Percentiles rank a stretch among this genome's conserved stretches.
Conservation (phyloP, 2,329 filamentous ascomycete genomes). For the Anthostomella pinea region DNA sequence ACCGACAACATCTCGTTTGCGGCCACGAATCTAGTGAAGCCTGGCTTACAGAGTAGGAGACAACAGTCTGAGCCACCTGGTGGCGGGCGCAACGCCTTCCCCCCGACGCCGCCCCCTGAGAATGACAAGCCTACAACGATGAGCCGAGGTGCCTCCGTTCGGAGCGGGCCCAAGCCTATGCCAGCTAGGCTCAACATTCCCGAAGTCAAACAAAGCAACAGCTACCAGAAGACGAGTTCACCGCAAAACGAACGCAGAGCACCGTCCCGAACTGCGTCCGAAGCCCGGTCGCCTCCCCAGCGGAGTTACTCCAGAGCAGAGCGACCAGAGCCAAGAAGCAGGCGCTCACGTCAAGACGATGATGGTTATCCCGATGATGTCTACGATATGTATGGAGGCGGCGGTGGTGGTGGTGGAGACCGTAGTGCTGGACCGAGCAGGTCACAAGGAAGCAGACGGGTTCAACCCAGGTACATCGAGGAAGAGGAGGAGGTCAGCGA, state of each 20-base stretch:
- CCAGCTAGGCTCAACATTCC: conserved; percentile 64
- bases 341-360: conserved; percentile 50
- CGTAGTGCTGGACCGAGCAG: too few species aligned
- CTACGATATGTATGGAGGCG: conserved; percentile 59
- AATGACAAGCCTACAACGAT: conserved; percentile 60
- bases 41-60: conserved; percentile 73
- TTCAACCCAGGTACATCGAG: conserved; percentile 65
- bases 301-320: conserved; percentile 42
- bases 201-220: conserved; percentile 48
- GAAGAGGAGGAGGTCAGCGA: conserved; percentile 77
- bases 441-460: conserved; percentile 40
- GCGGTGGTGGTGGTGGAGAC: conserved; percentile 38
- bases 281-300: conserved; percentile 44
- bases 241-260: conserved; percentile 40
- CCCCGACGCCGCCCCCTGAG: conserved; percentile 97
- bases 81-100: conserved; percentile 80
- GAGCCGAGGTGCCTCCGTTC: conserved; percentile 58
- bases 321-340: conserved; percentile 33
- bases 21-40: conserved; percentile 88
- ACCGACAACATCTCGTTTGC: conserved; percentile 85
- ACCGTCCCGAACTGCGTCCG: conserved; percentile 39
- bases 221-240: conserved; percentile 51
- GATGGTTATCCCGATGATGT: conserved; percentile 67
- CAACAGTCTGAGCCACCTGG: conserved; percentile 83
- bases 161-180: conserved; percentile 58